These are phyloP conservation scores for Rosa multiflora DNA, from an alignment of 306 rosid species.

Conservation along the genomic window DNA sequence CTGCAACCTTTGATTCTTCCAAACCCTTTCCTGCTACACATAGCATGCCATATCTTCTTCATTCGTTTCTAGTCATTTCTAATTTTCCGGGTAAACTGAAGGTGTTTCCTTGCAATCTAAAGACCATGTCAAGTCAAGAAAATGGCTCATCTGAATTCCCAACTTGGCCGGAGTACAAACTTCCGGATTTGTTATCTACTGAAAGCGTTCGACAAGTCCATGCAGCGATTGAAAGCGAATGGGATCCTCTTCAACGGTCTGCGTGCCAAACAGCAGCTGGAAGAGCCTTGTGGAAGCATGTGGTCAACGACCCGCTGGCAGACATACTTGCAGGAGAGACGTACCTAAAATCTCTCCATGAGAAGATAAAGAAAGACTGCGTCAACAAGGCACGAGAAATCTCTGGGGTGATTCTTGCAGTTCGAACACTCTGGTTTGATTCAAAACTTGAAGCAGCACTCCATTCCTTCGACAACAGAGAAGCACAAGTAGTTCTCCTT, in stretches of 20 bases:
- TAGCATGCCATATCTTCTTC: slow-evolving; percentile 55
- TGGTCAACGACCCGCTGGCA: slow-evolving; percentile 77
- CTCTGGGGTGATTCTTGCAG: slow-evolving; percentile 93
- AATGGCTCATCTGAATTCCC: slow-evolving; percentile 46
- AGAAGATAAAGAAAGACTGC: slow-evolving; percentile 78
- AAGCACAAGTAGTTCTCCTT: slow-evolving; percentile 86
- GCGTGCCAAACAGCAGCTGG: slow-evolving; percentile 96
- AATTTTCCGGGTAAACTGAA: slow-evolving; percentile 3
- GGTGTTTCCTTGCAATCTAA: slow-evolving; percentile 18
- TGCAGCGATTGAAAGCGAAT: slow-evolving; percentile 68
- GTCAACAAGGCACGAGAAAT: slow-evolving; percentile 75
- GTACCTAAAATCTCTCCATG: slow-evolving; percentile 70
- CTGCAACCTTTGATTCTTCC: slow-evolving; percentile 23
- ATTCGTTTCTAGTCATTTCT: slow-evolving; percentile 31
- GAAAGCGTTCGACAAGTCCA: slow-evolving; percentile 63
- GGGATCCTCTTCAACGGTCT: slow-evolving; percentile 78
- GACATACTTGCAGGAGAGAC: slow-evolving; percentile 81
- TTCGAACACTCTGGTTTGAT: slow-evolving; percentile 94
- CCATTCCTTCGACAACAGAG: slow-evolving; percentile 46
- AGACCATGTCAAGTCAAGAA: slow-evolving; percentile 64
- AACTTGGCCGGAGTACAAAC: slow-evolving; percentile 68
- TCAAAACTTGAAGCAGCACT: slow-evolving; percentile 65
- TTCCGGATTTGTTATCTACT: slow-evolving; percentile 60
- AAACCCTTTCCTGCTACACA: slow-evolving; percentile 29
- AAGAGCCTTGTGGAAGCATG: slow-evolving; percentile 95